phyloP scores from a whole-genome alignment of 306 rosid genomes.

The Cicer chorassanicum region DNA sequence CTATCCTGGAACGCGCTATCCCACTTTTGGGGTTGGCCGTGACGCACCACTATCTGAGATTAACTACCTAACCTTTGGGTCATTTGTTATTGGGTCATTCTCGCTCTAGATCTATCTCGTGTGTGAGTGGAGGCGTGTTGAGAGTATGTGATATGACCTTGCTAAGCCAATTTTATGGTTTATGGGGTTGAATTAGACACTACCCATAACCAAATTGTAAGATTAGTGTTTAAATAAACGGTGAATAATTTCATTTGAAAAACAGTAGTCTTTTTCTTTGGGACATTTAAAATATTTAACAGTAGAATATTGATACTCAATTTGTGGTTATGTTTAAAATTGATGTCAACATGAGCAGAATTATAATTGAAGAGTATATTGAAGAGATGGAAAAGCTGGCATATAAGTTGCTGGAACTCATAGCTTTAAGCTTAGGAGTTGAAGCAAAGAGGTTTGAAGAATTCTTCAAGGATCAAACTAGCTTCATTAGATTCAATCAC shows the following conservation, averaged over 20 bases:
- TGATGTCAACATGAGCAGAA: conserved; percentile 40
- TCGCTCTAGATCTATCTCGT: background rate
- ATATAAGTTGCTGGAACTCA: conserved; percentile 57
- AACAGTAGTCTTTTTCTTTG: background rate
- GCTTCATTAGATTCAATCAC: conserved; percentile 54
- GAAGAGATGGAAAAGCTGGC: conserved; percentile 60
- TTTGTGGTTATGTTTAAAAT: background rate
- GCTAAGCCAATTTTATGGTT: background rate
- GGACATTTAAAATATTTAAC: background rate
- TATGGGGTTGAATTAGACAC: background rate
- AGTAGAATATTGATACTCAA: background rate
- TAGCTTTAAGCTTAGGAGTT: conserved; percentile 68
- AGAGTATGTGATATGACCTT: background rate
- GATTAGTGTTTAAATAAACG: background rate
- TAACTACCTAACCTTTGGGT: too few species aligned
- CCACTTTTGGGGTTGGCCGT: too few species aligned
- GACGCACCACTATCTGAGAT: too few species aligned
- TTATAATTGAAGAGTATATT: conserved; percentile 53
- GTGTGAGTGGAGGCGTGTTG: background rate
- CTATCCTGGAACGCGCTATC: too few species aligned
- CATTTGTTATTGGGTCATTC: too few species aligned
- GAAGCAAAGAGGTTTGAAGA: conserved; percentile 52
- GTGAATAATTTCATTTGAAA: background rate
- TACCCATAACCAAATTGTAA: background rate
- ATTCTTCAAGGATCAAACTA: conserved; percentile 61